Evolutionary conservation across 2,329 filamentous ascomycete genomes (phyloP).

Genomic region (Aspergillus melleus): DNA sequence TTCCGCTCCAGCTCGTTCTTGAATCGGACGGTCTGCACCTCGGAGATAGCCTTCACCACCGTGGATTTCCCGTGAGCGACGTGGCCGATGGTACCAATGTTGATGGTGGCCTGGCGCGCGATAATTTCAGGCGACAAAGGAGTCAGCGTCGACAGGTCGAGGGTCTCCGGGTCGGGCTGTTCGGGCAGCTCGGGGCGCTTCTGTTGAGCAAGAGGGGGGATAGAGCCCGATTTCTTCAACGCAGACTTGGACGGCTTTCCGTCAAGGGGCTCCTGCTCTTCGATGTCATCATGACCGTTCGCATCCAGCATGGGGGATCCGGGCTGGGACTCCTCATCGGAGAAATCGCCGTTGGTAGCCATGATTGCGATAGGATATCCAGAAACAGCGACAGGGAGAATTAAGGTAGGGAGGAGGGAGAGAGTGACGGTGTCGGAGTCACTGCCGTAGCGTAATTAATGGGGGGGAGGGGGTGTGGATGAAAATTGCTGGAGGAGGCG

Average conservation of each 20-base stretch:
- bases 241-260: constrained; percentile 77
- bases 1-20: constrained; percentile 99
- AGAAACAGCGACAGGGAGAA: constrained; percentile 6
- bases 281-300: constrained; percentile 68
- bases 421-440: constrained; percentile 6
- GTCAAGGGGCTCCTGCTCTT: constrained; percentile 70
- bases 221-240: constrained; percentile 69
- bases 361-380: constrained; percentile 43
- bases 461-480: constrained; percentile 18
- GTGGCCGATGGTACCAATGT: constrained; percentile 97
- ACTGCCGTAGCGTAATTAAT: constrained; percentile 5
- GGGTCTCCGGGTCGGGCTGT: constrained; percentile 87
- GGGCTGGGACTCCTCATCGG: constrained; percentile 55
- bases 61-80: constrained; percentile 99
- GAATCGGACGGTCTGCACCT: constrained; percentile 97
- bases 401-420: constrained; percentile 8
- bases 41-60: constrained; percentile 98
- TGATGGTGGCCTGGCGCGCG: constrained; percentile 95
- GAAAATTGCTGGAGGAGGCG: constrained; percentile 41
- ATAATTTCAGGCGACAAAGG: constrained; percentile 96
- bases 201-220: constrained; percentile 54
- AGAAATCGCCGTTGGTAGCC: constrained; percentile 58
- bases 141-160: constrained; percentile 77
- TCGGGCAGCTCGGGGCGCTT: constrained; percentile 72
- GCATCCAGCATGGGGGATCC: constrained; percentile 53